Percentiles rank a stretch among this genome's conserved stretches.
phyloP scores from a whole-genome alignment of 306 rosid genomes.

The Dryas octopetala region DNA sequence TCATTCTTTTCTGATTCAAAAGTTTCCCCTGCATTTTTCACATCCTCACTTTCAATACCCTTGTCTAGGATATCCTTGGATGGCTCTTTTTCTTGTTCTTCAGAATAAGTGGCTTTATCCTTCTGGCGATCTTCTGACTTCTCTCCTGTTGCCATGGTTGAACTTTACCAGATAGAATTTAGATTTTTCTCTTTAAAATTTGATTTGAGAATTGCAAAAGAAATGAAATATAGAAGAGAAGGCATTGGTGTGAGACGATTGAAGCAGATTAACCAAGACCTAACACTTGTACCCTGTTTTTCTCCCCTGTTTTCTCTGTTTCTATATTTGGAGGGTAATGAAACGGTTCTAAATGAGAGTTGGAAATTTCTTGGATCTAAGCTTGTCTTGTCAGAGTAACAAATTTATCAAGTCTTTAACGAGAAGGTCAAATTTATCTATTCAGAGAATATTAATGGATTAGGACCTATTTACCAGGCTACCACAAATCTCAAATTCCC shows the following conservation, averaged over 20 bases:
- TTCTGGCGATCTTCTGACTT: not conserved
- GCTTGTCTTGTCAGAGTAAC: not conserved
- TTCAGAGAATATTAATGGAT: not conserved
- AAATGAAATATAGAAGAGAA: not conserved
- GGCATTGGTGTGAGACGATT: not conserved
- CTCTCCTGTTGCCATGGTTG: not conserved
- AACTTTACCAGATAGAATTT: not conserved
- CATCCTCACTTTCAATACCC: not conserved
- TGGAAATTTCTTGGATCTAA: not conserved
- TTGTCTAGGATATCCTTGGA: not conserved
- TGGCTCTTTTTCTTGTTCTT: not conserved
- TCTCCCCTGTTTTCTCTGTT: not conserved
- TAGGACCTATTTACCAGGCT: not conserved
- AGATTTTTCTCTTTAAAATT: not conserved
- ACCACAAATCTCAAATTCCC: not conserved
- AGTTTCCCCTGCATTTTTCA: not conserved
- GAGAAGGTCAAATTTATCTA: not conserved
- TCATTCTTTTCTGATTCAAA: not conserved
- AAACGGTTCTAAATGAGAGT: slow-evolving; percentile 1
- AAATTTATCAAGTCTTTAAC: not conserved
- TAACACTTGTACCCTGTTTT: not conserved
- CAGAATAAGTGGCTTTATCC: not conserved
- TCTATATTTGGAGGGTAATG: slow-evolving; percentile 2
- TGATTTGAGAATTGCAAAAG: not conserved
- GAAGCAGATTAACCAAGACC: not conserved